Evolutionary conservation across 2,329 filamentous ascomycete species (phyloP).

Genomic region (Xylaria sp.): DNA sequence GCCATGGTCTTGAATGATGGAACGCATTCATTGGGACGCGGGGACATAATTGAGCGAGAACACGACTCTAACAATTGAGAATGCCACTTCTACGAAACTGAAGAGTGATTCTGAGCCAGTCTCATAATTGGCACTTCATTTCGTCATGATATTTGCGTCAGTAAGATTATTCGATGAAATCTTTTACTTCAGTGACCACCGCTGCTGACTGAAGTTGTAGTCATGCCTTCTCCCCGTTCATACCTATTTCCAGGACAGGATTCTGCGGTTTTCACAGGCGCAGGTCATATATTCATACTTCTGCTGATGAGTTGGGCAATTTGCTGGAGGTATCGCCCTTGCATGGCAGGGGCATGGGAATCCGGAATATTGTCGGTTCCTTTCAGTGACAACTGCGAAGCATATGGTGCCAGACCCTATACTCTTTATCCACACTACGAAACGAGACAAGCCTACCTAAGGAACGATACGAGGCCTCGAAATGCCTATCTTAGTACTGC

Average conservation of each 20-base stretch:
- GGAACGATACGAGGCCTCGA: neutral
- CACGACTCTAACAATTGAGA: constrained; percentile 54
- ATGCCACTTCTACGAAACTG: neutral
- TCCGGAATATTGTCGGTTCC: neutral
- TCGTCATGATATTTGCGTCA: neutral
- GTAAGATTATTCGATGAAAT: neutral
- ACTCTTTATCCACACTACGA: neutral
- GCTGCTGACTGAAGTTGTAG: neutral
- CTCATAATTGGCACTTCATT: neutral
- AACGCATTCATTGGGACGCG: constrained; percentile 75
- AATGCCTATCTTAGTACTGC: neutral
- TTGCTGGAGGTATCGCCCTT: neutral
- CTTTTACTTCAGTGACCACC: neutral
- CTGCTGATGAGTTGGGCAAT: neutral
- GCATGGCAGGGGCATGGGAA: neutral
- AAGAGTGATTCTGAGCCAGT: neutral
- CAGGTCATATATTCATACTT: neutral
- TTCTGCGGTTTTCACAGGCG: neutral
- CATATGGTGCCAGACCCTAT: neutral
- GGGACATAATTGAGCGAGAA: constrained; percentile 80
- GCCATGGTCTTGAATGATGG: constrained; percentile 92
- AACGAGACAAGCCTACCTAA: neutral
- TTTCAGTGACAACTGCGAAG: neutral
- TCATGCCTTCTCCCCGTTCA: neutral
- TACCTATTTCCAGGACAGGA: neutral